phyloP scores from a whole-genome alignment of 2,329 filamentous ascomycete species.

The Diplodia intermedia region DNA sequence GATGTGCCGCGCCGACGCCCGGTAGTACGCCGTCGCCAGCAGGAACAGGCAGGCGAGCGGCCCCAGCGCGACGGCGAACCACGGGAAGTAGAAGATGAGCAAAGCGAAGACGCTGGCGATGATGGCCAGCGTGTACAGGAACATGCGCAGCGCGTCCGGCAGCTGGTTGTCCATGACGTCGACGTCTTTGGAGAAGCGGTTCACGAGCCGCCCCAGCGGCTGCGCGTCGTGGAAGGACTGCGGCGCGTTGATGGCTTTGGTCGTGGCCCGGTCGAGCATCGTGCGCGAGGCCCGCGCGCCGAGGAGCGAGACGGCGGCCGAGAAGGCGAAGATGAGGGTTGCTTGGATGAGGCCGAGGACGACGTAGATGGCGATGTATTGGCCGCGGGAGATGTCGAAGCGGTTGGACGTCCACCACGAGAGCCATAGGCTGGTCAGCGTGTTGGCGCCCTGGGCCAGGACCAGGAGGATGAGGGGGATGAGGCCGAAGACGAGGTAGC shows the following conservation, averaged over 20 bases:
- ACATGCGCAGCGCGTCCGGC: constrained; percentile 90
- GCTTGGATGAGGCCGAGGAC: constrained; percentile 75
- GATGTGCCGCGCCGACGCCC: constrained; percentile 87
- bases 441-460: constrained; percentile 81
- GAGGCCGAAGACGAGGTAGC: constrained; percentile 71
- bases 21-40: constrained; percentile 85
- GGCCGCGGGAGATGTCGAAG: constrained; percentile 57
- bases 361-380: constrained; percentile 69
- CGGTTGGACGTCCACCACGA: constrained; percentile 90
- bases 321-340: constrained; percentile 79
- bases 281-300: constrained; percentile 82
- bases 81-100: constrained; percentile 93
- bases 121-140: constrained; percentile 82
- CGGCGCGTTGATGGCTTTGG: constrained; percentile 71
- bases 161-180: constrained; percentile 96
- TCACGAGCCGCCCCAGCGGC: constrained; percentile 91
- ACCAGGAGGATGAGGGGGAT: constrained; percentile 69
- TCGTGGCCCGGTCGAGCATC: constrained; percentile 82
- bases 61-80: constrained; percentile 74
- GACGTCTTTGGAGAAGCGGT: constrained; percentile 93
- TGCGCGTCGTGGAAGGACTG: constrained; percentile 98
- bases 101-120: constrained; percentile 84
- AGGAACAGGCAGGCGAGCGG: constrained; percentile 79
- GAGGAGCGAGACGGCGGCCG: constrained; percentile 75
- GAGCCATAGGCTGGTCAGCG: constrained; percentile 88